Evolutionary conservation across 1,139 yeast species (phyloP).

Genomic region (Debaryomycetaceae sp.): DNA sequence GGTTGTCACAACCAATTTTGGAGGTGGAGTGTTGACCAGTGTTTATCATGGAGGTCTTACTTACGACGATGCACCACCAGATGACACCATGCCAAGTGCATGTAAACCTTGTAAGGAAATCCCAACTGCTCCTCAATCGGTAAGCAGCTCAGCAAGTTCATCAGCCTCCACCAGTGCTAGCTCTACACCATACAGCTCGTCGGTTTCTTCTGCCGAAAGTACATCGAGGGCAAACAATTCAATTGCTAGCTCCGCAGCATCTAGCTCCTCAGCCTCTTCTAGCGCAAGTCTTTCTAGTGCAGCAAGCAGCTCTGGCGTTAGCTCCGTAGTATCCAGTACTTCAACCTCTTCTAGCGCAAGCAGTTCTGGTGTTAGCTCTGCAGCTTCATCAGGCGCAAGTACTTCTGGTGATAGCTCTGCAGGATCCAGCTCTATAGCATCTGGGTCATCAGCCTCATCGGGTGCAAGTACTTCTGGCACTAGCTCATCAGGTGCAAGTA

Average conservation of each 20-base stretch:
- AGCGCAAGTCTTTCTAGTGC: background rate
- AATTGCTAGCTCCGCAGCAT: background rate
- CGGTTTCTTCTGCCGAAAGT: conserved; percentile 8
- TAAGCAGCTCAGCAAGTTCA: background rate
- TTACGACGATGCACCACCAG: conserved; percentile 19
- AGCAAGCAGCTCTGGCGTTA: background rate
- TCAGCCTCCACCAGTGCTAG: conserved; percentile 12
- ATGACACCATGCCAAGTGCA: conserved; percentile 12
- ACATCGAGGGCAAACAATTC: background rate
- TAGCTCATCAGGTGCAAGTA: background rate
- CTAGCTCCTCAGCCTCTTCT: background rate
- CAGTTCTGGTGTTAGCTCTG: background rate
- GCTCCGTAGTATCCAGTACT: background rate
- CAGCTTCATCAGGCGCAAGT: background rate
- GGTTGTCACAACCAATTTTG: conserved; percentile 3
- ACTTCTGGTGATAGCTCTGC: too few species aligned
- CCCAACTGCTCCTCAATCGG: conserved; percentile 5
- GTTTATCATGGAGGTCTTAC: conserved; percentile 16
- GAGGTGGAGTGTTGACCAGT: conserved; percentile 14
- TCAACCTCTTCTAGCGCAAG: background rate
- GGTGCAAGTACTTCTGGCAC: conserved; percentile 10
- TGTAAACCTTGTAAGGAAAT: conserved; percentile 10
- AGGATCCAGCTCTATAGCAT: background rate
- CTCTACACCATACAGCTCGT: conserved; percentile 12
- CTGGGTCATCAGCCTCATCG: conserved; percentile 8